Base-by-base conservation (phyloP, 2,329 filamentous ascomycete genomes). In the Colletotrichum spaethianum region DNA sequence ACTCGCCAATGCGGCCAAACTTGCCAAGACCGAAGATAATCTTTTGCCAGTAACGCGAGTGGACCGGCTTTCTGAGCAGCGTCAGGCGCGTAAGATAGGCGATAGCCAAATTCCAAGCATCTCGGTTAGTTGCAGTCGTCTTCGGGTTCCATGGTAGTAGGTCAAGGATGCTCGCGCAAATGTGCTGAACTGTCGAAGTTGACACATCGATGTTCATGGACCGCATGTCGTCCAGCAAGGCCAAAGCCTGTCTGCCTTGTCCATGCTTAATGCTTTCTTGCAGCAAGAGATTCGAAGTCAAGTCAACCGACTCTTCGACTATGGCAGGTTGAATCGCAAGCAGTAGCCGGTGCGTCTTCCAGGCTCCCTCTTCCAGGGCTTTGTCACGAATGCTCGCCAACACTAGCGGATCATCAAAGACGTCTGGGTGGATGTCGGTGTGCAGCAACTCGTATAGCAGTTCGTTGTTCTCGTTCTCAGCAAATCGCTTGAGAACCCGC, bases 401-500 rank as follows among this genome's bases (percentile, higher is more conserved):
- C 56, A 82, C 80, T 12, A 80, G 76, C 1, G 78, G 59, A 70
- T 89, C 83, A 18, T 89, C 86, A 56, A 89, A 90, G 31, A 89
- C 86, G 40, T 89, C 86, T 0, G 88, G 88, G 71, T 90, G 88
- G 28, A 90, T 80, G 70, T 89, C 87, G 28, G 84, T 86, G 9
- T 81, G 76, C 8, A 89, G 74, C 14, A 90, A 79, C 42, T 83
- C 81, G 40, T 77, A 72, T 2, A 90, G 80, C n/a, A 87, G 79
- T 2, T 82, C 80, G 36, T 85, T 84, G n/a, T 92, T 86, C 38
- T 87, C 85, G 42, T 87, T 84, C 26, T 81, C 80, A 5, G 92
- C 92, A 68, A 96, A 89, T 67, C 90, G 88, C 50, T 89, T 85
- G 6, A 97, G 77, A 12, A 93, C 86, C 52, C 88, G 86, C 55